Conservation (phyloP, 306 rosid species). For the Pyrus betulifolia region DNA sequence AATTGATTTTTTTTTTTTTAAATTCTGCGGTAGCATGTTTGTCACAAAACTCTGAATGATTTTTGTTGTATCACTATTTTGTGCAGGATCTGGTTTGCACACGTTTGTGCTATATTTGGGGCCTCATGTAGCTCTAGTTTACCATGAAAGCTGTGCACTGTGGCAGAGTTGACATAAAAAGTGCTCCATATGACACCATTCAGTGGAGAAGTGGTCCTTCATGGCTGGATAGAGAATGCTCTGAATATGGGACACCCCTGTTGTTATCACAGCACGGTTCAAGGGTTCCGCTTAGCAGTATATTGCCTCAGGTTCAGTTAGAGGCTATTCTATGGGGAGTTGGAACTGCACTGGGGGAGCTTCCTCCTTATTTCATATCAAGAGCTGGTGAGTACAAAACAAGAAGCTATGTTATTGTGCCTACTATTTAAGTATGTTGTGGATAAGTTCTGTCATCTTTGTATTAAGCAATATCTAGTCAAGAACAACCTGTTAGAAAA, state of each 20-base stretch:
- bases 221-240: conserved; percentile 61
- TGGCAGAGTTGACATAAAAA: conserved; percentile 34
- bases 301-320: conserved; percentile 14
- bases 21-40: background rate
- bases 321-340: conserved; percentile 56
- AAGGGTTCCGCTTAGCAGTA: conserved; percentile 46
- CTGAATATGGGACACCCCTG: conserved; percentile 46
- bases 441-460: background rate
- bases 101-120: conserved; percentile 16
- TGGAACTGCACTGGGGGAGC: conserved; percentile 70
- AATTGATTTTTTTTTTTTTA: background rate
- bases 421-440: background rate
- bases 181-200: conserved; percentile 60
- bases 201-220: conserved; percentile 53
- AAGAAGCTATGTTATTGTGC: background rate
- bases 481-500: background rate
- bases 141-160: conserved; percentile 8
- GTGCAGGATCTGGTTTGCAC: conserved; percentile 14
- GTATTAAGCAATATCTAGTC: background rate
- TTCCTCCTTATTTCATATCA: conserved; percentile 73
- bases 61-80: background rate
- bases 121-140: conserved; percentile 14
- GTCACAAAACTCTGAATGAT: background rate
- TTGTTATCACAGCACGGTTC: conserved; percentile 35
- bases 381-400: conserved; percentile 50